phyloP scores from a whole-genome alignment of 2,329 filamentous ascomycete species.

The Penicillium sp. region DNA sequence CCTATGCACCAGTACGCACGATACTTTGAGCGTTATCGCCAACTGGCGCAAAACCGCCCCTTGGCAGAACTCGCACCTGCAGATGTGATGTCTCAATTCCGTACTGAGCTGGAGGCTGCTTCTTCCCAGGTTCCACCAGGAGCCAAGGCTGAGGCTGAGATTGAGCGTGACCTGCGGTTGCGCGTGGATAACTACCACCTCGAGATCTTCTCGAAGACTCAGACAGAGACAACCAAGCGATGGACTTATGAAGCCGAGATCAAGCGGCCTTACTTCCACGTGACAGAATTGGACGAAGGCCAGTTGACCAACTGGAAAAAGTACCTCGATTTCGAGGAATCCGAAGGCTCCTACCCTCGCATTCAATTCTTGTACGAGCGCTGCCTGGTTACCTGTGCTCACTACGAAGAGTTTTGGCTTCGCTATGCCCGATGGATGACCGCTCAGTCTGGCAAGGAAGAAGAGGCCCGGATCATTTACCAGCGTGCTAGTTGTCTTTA shows the following conservation, averaged over 20 bases:
- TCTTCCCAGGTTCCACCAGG: conserved; percentile 43
- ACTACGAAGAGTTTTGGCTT: conserved; percentile 98
- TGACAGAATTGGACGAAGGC: conserved; percentile 82
- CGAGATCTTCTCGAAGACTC: conserved; percentile 75
- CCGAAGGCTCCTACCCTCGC: conserved; percentile 72
- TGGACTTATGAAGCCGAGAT: conserved; percentile 95
- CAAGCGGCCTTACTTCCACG: conserved; percentile 95
- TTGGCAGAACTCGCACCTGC: conserved; percentile 69
- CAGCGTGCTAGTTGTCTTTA: conserved; percentile 81
- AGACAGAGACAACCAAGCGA: conserved; percentile 84
- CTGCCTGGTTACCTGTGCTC: conserved; percentile 85
- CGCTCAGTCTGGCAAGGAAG: conserved; percentile 73
- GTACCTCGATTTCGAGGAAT: conserved; percentile 94
- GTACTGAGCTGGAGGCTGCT: conserved; percentile 65
- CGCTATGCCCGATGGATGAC: conserved; percentile 96
- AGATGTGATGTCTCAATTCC: conserved; percentile 67
- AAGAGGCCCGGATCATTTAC: conserved; percentile 90
- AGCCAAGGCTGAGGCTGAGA: conserved; percentile 68
- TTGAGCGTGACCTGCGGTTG: conserved; percentile 77
- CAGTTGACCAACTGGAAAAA: conserved; percentile 92
- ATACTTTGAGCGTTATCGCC: conserved; percentile 89
- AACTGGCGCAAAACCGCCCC: conserved; percentile 70
- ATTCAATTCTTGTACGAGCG: conserved; percentile 87
- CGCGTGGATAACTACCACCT: conserved; percentile 80
- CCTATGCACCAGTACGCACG: conserved; percentile 94